Base-by-base conservation (phyloP, 495 filamentous ascomycete genomes). In the Hypomontagnella monticulosa region DNA sequence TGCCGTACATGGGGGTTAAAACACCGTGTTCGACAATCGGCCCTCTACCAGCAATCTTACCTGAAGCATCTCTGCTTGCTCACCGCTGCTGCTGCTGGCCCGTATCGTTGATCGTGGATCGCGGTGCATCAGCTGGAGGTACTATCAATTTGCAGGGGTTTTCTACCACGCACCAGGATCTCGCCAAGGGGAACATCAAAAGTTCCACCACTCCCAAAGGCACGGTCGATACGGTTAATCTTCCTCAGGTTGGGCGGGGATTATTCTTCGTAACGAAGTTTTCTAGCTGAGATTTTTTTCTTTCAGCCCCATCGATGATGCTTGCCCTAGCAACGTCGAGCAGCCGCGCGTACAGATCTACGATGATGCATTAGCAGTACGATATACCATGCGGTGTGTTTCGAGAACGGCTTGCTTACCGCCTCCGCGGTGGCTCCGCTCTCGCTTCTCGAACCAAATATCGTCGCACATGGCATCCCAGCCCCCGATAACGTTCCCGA, bases 51-150 rank as follows among this genome's bases (percentile, higher is more conserved):
- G 44, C 12, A 55, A 38, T 56, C 43, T 37, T 43, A 42, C 19
- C 20, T n/a, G 36, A 48, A 15, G 18, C 47, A 18, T 15, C 36
- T 34, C 12, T 27, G 23, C 23, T 27, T 6, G 34, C 44, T 64
- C 61, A 64, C 61, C 57, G 52, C 64, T 47, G 54, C n/a, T n/a
- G n/a, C n/a, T n/a, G n/a, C n/a, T n/a, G n/a, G n/a, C 47, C 52
- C 44, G 23, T 61, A 19, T 38, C 27, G 23, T 53, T 53, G n/a
- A 44, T 47, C 16, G 43, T 11, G 61, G 52, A 52, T 67, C 55
- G 58, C 46, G 40, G 41, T 34, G 57, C 53, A 57, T 58, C 58
- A 48, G 36, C 55, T 12, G 7, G 30, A n/a, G 52, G 51, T 47
- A 57, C 57, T 10, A 8, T 59, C 5, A 56, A 51, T 51, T 33